Evolutionary conservation across 768 basidiomycete genomes (phyloP).

Genomic region (Collybia sp.): DNA sequence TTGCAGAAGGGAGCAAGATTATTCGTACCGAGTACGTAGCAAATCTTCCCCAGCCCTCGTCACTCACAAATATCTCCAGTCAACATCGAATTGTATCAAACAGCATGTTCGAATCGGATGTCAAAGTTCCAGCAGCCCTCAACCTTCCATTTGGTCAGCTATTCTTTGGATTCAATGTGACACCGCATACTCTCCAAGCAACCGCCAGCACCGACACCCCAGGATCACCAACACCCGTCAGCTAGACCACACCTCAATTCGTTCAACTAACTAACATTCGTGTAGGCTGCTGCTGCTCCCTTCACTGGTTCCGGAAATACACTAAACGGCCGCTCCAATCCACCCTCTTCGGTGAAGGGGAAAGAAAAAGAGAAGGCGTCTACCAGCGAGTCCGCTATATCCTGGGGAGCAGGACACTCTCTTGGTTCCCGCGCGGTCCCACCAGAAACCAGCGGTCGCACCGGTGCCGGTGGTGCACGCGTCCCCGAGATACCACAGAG

Average conservation of each 20-base stretch:
- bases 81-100: constrained; percentile 83
- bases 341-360: constrained; percentile 33
- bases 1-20: constrained; percentile 81
- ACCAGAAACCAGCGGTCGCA: constrained; percentile 31
- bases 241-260: constrained; percentile 2
- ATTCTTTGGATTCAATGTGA: constrained; percentile 92
- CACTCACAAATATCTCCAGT: constrained; percentile 35
- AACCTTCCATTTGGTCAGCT: constrained; percentile 90
- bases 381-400: constrained; percentile 25
- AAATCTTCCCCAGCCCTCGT: neutral
- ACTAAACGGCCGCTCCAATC: constrained; percentile 48
- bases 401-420: constrained; percentile 45
- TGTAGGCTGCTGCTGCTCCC: constrained; percentile 35
- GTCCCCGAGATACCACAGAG: constrained; percentile 41
- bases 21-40: constrained; percentile 79
- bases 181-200: constrained; percentile 57
- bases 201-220: constrained; percentile 22
- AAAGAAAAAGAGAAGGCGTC: constrained; percentile 51
- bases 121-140: constrained; percentile 84
- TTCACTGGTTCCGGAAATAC: constrained; percentile 70
- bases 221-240: constrained; percentile 25
- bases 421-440: constrained; percentile 35
- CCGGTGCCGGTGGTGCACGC: constrained; percentile 53
- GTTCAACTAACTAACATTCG: constrained; percentile 3
- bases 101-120: constrained; percentile 65